A percentile compares a stretch with the other conserved stretches of the same genome.
phyloP scores from a whole-genome alignment of 2,329 filamentous ascomycete species.

The Rhynchosporium graminicola region DNA sequence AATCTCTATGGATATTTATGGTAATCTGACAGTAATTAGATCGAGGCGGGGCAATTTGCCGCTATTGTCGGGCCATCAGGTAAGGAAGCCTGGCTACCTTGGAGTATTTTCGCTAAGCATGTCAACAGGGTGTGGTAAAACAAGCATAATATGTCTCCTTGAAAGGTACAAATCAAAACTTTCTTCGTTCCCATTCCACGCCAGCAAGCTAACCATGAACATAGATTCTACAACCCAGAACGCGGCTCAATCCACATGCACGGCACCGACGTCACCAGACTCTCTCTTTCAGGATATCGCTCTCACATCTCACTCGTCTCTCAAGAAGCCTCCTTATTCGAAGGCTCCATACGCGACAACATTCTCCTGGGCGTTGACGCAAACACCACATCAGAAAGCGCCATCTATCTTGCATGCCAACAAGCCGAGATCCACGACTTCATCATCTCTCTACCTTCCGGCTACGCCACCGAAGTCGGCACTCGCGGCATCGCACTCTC shows the following conservation, averaged over 20 bases:
- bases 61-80: slow-evolving; percentile 67
- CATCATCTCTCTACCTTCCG: slow-evolving; percentile 51
- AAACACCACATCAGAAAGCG: slow-evolving; percentile 51
- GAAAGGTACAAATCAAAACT: slow-evolving; percentile 46
- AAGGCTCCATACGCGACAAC: slow-evolving; percentile 66
- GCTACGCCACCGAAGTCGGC: slow-evolving; percentile 49
- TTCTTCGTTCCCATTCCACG: too few relatives aligned
- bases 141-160: slow-evolving; percentile 65
- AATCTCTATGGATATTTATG: neutral
- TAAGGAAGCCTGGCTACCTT: neutral
- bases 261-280: slow-evolving; percentile 55
- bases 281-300: slow-evolving; percentile 65
- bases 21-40: slow-evolving; percentile 27
- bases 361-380: slow-evolving; percentile 62
- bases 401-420: slow-evolving; percentile 59
- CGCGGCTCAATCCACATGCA: slow-evolving; percentile 66
- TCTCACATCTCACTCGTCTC: slow-evolving; percentile 66
- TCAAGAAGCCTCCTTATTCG: slow-evolving; percentile 73
- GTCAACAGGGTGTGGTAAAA: slow-evolving; percentile 59
- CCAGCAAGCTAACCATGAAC: neutral
- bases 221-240: slow-evolving; percentile 69
- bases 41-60: slow-evolving; percentile 66
- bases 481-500: slow-evolving; percentile 49
- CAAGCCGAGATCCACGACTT: slow-evolving; percentile 54
- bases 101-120: neutral